phyloP scores from a whole-genome alignment of 176 grass and related monocot species.

The Aegilops sharonensis region DNA sequence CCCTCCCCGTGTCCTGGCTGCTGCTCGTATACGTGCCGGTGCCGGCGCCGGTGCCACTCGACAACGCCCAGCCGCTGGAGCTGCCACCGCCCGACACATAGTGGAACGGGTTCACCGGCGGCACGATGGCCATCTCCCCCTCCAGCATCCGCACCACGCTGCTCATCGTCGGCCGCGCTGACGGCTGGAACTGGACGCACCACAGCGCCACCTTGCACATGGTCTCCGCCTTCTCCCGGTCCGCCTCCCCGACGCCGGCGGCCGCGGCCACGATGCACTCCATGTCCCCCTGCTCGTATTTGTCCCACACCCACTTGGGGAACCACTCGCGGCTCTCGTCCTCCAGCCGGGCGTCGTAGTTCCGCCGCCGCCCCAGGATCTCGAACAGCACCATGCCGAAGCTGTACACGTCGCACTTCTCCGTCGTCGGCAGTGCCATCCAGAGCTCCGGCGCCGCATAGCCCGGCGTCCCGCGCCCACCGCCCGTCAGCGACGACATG shows the following conservation, averaged over 20 bases:
- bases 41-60: background rate
- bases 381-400: constrained; percentile 58
- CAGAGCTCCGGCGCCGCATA: constrained; percentile 74
- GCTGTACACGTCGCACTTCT: constrained; percentile 72
- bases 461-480: constrained; percentile 55
- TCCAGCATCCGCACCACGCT: constrained; percentile 76
- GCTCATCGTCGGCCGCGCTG: constrained; percentile 63
- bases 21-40: background rate
- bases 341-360: constrained; percentile 18
- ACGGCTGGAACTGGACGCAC: constrained; percentile 70
- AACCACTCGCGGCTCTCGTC: constrained; percentile 68
- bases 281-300: constrained; percentile 44
- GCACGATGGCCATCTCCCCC: constrained; percentile 67
- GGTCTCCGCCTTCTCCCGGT: constrained; percentile 55
- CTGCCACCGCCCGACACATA: constrained; percentile 24
- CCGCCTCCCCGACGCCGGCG: constrained; percentile 22
- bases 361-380: constrained; percentile 55
- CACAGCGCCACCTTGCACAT: constrained; percentile 83
- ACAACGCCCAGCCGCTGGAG: background rate
- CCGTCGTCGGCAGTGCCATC: constrained; percentile 50
- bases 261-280: constrained; percentile 16
- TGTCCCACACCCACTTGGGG: constrained; percentile 72
- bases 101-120: constrained; percentile 68
- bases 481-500: constrained; percentile 49
- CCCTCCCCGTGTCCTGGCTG: constrained; percentile 5